A percentile compares a stretch with the other conserved stretches of the same genome.
Conservation (phyloP, 495 filamentous ascomycete genomes). For the Hypoxylon fuscum region DNA sequence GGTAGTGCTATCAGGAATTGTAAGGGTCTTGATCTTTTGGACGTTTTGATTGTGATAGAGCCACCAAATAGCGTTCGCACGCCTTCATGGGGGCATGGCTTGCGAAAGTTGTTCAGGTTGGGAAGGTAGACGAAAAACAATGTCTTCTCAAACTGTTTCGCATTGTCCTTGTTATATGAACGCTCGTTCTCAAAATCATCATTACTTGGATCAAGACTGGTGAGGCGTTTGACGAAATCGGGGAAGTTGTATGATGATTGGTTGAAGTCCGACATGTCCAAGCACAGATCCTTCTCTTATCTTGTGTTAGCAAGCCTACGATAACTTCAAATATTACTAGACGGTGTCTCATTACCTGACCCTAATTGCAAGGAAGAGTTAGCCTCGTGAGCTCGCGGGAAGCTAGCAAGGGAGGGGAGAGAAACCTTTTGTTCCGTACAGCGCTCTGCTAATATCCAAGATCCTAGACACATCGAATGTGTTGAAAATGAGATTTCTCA, state of each 20-base stretch:
- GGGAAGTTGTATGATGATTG: not conserved
- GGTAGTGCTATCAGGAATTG: conserved; percentile 10
- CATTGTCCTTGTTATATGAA: too few species aligned
- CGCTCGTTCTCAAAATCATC: not conserved
- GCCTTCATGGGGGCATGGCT: not conserved
- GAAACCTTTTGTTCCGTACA: too few species aligned
- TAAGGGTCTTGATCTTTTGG: not conserved
- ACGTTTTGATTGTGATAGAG: not conserved
- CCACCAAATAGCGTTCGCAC: conserved; percentile 6
- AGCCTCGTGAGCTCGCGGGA: too few species aligned
- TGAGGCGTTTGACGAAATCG: not conserved
- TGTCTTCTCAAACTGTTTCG: not conserved
- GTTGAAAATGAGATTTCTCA: not conserved
- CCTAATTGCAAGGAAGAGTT: too few species aligned
- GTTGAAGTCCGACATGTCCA: conserved; percentile 5
- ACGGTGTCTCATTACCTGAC: too few species aligned
- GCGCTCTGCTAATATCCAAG: too few species aligned
- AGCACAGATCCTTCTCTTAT: conserved; percentile 1
- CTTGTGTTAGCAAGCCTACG: too few species aligned
- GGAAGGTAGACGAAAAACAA: conserved; percentile 1
- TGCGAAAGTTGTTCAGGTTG: conserved; percentile 1
- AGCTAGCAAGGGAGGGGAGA: too few species aligned
- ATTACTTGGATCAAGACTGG: too few species aligned
- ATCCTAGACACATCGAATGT: too few species aligned
- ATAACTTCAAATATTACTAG: not conserved